These are phyloP conservation scores for Alternaria ethzedia DNA, from an alignment of 2,329 filamentous ascomycete species.

Conservation along the genomic window DNA sequence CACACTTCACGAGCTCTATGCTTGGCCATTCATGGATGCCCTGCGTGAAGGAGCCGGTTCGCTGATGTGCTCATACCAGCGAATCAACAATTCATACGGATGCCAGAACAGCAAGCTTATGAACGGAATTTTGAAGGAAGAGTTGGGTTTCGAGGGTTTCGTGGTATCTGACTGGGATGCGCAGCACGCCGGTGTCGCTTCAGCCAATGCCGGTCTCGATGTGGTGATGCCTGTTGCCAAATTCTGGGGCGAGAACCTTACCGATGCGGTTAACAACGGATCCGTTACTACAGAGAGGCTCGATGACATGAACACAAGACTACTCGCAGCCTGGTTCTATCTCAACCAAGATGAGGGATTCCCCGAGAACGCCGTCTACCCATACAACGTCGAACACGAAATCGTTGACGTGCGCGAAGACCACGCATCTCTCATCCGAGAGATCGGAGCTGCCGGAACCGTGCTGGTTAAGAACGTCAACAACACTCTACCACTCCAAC, in stretches of 20 bases:
- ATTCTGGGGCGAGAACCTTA: constrained; percentile 41
- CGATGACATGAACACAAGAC: constrained; percentile 40
- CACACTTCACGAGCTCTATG: constrained; percentile 70
- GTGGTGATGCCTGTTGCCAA: constrained; percentile 52
- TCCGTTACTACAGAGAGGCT: constrained; percentile 30
- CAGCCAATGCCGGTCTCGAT: constrained; percentile 56
- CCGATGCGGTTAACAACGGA: constrained; percentile 38
- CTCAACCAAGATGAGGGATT: constrained; percentile 51
- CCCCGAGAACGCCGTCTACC: constrained; percentile 30
- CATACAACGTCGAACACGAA: constrained; percentile 31
- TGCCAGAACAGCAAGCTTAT: constrained; percentile 50
- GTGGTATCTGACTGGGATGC: constrained; percentile 53
- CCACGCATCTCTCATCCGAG: constrained; percentile 48
- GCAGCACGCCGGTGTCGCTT: constrained; percentile 53
- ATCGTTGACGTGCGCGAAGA: constrained; percentile 58
- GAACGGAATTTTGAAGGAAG: constrained; percentile 59
- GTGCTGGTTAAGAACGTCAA: constrained; percentile 60
- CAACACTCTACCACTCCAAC: constrained; percentile 59
- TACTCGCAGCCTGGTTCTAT: constrained; percentile 36
- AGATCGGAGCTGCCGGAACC: constrained; percentile 50
- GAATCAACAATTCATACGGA: constrained; percentile 39
- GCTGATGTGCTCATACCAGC: constrained; percentile 64
- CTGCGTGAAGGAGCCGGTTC: constrained; percentile 63
- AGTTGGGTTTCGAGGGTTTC: constrained; percentile 57
- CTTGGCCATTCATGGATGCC: constrained; percentile 69